phyloP scores from a whole-genome alignment of 2,329 filamentous ascomycete species.

The Beauveria sp. region DNA sequence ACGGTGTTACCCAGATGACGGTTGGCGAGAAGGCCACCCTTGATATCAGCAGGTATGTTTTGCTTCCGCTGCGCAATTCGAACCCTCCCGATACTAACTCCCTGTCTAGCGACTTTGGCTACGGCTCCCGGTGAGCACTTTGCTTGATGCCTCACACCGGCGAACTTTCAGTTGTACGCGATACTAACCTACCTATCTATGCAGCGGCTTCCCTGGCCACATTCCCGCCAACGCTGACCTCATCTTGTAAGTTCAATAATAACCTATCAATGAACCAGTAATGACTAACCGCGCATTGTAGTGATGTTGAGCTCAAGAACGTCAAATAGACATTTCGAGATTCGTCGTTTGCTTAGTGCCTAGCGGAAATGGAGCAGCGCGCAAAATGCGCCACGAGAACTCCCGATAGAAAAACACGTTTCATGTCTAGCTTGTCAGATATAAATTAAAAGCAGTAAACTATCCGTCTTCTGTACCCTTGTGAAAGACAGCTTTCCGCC shows the following conservation, averaged over 20 bases:
- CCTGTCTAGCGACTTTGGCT: conserved; percentile 50
- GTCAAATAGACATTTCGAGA: conserved; percentile 39
- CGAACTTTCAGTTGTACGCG: neutral
- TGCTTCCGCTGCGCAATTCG: neutral
- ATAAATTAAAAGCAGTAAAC: conserved; percentile 3
- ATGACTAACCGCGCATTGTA: conserved; percentile 24
- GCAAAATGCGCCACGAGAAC: neutral
- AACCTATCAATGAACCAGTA: no score
- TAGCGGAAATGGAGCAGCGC: neutral
- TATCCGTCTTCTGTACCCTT: neutral
- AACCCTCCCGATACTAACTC: conserved; percentile 15
- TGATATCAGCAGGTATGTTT: conserved; percentile 64
- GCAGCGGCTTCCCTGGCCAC: conserved; percentile 67
- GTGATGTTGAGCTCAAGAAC: conserved; percentile 61
- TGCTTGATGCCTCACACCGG: neutral
- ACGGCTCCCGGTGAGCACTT: conserved; percentile 49
- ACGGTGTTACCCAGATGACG: conserved; percentile 79
- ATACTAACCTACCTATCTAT: conserved; percentile 12
- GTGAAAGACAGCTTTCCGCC: neutral
- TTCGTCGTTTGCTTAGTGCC: neutral
- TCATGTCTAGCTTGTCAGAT: neutral
- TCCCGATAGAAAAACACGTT: neutral
- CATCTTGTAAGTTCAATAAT: conserved; percentile 62
- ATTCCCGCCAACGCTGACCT: conserved; percentile 71
- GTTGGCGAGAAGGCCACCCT: conserved; percentile 84